phyloP scores from a whole-genome alignment of 108 stramenopile species.

The Skeletonema costatum region DNA sequence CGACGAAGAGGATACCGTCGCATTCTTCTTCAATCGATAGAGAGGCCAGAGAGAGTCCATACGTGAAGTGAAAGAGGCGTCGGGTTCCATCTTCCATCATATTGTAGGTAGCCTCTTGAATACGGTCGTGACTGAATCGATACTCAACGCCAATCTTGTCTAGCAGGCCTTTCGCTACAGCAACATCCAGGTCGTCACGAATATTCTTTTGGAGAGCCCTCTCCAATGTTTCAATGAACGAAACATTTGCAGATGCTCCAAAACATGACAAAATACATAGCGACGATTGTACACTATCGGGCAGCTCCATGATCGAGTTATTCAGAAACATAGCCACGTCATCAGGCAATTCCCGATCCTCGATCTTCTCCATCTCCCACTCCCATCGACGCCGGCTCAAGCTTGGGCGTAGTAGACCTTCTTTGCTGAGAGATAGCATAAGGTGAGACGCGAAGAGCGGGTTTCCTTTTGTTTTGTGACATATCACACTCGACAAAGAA shows the following conservation, averaged over 20 bases:
- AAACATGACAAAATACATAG: constrained; percentile 7
- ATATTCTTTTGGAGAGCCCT: not conserved
- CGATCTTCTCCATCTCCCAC: constrained; percentile 19
- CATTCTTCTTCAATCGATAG: not conserved
- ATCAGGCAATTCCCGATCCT: not conserved
- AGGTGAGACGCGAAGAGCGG: constrained; percentile 9
- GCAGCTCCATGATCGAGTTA: not conserved
- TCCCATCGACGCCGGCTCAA: constrained; percentile 1
- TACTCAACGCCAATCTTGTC: not conserved
- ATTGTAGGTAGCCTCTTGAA: not conserved
- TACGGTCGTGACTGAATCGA: constrained; percentile 5
- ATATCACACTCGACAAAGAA: constrained; percentile 8
- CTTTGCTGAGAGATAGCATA: constrained; percentile 4
- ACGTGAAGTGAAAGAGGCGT: constrained; percentile 1
- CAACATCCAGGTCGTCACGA: not conserved
- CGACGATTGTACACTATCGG: not conserved
- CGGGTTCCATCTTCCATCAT: not conserved
- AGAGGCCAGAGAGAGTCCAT: constrained; percentile 1
- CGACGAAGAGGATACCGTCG: not conserved
- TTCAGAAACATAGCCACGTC: constrained; percentile 8
- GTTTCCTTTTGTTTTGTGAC: constrained; percentile 21
- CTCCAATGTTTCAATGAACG: not conserved
- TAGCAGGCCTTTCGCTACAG: constrained; percentile 1
- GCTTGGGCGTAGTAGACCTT: constrained; percentile 9
- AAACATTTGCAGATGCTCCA: not conserved